phyloP scores from a whole-genome alignment of 306 rosid genomes.

The Ormosia semicastrata region DNA sequence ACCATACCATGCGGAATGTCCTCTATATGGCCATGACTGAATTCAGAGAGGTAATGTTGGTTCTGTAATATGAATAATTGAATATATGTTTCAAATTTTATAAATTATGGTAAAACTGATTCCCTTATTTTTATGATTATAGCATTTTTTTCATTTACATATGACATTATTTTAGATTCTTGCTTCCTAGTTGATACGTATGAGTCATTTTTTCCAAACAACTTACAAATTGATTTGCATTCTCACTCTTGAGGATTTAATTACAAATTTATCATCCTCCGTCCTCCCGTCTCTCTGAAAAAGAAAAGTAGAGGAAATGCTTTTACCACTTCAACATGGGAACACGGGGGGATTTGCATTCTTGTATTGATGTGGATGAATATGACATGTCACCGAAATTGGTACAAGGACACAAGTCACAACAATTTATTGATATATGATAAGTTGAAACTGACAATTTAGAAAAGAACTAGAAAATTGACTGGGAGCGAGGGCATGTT shows the following conservation, averaged over 20 bases:
- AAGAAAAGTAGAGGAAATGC: not conserved
- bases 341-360: not conserved
- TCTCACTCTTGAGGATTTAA: not conserved
- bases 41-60: constrained; percentile 58
- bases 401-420: not conserved
- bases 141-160: not conserved
- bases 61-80: not conserved
- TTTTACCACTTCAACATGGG: not conserved
- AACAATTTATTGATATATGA: not conserved
- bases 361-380: constrained; percentile 1
- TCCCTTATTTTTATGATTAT: not conserved
- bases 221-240: not conserved
- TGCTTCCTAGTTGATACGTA: not conserved
- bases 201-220: not conserved
- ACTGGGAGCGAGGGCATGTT: not conserved
- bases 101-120: not conserved
- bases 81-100: not conserved
- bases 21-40: constrained; percentile 83
- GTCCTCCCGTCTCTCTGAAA: not conserved
- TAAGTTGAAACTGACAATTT: not conserved
- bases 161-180: constrained; percentile 3
- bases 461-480: not conserved
- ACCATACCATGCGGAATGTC: constrained; percentile 77
- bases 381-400: not conserved
- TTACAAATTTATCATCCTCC: not conserved